Base-by-base conservation (phyloP, 1,284 basidiomycete genomes). In the Mycocalia duriaeana region DNA sequence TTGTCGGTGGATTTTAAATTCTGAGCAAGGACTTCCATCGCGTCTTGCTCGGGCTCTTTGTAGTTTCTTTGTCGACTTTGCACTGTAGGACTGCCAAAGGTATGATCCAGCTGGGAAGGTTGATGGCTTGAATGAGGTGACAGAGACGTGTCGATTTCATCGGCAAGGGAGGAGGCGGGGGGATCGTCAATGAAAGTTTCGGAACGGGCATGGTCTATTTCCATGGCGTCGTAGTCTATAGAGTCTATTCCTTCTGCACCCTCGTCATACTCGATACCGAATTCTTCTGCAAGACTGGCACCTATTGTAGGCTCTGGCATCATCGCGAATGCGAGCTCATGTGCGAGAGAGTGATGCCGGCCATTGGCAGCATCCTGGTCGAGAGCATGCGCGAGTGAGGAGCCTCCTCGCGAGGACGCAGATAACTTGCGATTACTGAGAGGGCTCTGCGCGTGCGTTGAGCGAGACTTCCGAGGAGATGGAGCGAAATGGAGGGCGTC, bases 191-290 rank as follows among this genome's bases (percentile, higher is more conserved):
- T 57, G 44, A 59, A 53, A 36, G 57, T 57, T 35, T 59, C 55
- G 39, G 62, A 49, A 22, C 57, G 55, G 50, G 59, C 54, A 25
- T 55, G 53, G 20, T 52, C 52, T 45, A 63, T 57, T 25, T 65
- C 63, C 20, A 56, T 60, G 42, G 53, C 62, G 24, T 50, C 63
- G 47, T 77, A 77, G 59, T 34, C 28, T n/a, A n/a, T n/a, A 31
- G 28, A 31, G 37, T 85, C 87, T 51, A 86, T 88, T 34, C 85
- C 87, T 66, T 90, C 86, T 25, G 85, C 85, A 25, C 85, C 88
- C 60, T 89, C 88, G 51, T 91, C 88, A 55, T 86, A 90, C 60
- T 91, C 89, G 52, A 91, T 84, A 8, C 88, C 88, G 55, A 91
- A 87, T 63, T 91, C 89, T 61, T 90, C 88, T 19, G 86, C 85